Base-by-base conservation (phyloP, 768 basidiomycete genomes). In the Macrolepiota albuminosa region DNA sequence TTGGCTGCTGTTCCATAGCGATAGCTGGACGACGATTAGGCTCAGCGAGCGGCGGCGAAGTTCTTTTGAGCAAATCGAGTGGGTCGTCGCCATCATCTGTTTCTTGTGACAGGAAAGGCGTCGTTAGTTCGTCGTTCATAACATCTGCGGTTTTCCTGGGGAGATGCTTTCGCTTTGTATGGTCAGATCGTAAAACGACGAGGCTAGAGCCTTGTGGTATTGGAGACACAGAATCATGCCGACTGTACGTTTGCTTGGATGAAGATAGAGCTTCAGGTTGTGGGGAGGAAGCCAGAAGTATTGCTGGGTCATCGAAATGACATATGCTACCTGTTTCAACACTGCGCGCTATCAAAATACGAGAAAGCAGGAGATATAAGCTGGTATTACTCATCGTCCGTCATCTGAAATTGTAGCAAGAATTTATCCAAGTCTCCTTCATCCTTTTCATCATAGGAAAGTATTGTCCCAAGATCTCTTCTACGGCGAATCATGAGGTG, bases 401-500 rank as follows among this genome's bases (percentile, higher is more conserved):
- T 63, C 37, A 90, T 68, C 70, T 87, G 81, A 65, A 83, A 84
- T 68, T 76, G 76, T 48, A 81, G 77, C 59, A 89, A 68, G 66
- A 88, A 90, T 33, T 67, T 70, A 40, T 75, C 73, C 29, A 87
- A 56, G 43, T 73, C 77, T n/a, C 72, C 69, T 14, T 77, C 80
- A 31, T 76, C 77, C 51, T 76, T 71, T 39, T 78, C 76, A 26
- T 76, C 70, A 18, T 77, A 57, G 14, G 67, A 61, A 34, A 81
- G 67, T 42, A 79, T 62, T 37, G 74, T 61, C 26, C 80, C 80
- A 47, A 80, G 66, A 63, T 74, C 75, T 54, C 81, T 75, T 66
- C 82, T 81, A 58, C 77, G 77, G 58, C 77, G 79, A 52, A 89
- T 79, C 77, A 92, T 81, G 55, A 74, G 72, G 73, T 82, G 88